These are phyloP conservation scores for Aspergillus tubingensis DNA, from an alignment of 2,329 filamentous ascomycete genomes.

Conservation along the genomic window DNA sequence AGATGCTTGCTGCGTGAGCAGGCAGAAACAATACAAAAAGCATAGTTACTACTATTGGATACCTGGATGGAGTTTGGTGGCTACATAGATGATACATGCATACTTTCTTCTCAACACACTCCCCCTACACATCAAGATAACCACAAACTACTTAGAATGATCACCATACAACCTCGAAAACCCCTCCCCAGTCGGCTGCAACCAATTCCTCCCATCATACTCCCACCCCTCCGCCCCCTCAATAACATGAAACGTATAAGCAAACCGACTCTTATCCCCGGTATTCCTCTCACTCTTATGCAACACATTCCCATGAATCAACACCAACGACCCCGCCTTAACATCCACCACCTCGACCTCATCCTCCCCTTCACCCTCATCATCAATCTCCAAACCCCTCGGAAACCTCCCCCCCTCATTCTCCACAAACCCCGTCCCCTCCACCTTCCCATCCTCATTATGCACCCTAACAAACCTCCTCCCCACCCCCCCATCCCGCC, in stretches of 20 bases:
- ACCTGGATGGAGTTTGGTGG: too few species aligned
- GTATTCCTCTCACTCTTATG: slow-evolving; percentile 96
- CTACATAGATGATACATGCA: too few species aligned
- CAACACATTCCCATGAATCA: slow-evolving; percentile 93
- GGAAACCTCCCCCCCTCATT: slow-evolving; percentile 70
- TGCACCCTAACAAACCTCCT: slow-evolving; percentile 70
- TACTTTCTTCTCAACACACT: too few species aligned
- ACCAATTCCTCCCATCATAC: slow-evolving; percentile 90
- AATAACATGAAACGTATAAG: slow-evolving; percentile 97
- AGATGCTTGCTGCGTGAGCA: slow-evolving; percentile 56
- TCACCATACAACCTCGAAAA: slow-evolving; percentile 67
- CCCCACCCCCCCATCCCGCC: slow-evolving; percentile 54
- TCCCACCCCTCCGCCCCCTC: slow-evolving; percentile 67
- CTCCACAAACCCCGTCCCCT: slow-evolving; percentile 68
- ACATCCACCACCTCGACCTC: slow-evolving; percentile 81
- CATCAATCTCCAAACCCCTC: slow-evolving; percentile 49
- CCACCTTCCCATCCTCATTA: slow-evolving; percentile 23
- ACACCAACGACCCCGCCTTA: slow-evolving; percentile 82
- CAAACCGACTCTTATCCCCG: slow-evolving; percentile 82
- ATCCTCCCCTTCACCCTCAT: slow-evolving; percentile 29
- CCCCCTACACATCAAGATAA: too few species aligned
- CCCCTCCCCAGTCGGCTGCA: slow-evolving; percentile 80
- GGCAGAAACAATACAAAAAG: slow-evolving; percentile 3
- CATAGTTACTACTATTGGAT: slow-evolving; percentile 16
- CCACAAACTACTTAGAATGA: too few species aligned